A percentile compares a stretch with the other conserved stretches of the same genome.
phyloP scores from a whole-genome alignment of 208 protist genomes.

The Angomonas deanei region DNA sequence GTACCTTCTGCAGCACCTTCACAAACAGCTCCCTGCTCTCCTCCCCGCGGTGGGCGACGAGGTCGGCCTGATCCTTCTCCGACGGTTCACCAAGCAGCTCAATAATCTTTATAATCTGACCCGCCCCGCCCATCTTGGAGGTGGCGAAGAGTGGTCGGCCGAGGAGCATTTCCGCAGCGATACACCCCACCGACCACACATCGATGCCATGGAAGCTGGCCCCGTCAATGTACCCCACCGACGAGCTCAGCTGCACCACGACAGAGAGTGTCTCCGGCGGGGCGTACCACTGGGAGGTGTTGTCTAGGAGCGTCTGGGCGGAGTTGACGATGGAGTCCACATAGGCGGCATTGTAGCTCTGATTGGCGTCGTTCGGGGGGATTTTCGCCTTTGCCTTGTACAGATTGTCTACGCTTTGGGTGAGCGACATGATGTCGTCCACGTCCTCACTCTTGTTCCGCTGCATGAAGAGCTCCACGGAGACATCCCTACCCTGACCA shows the following conservation, averaged over 20 bases:
- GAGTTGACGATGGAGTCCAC: slow-evolving; percentile 15
- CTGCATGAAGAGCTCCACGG: slow-evolving; percentile 12
- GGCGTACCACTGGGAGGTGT: slow-evolving; percentile 95
- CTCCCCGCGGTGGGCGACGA: slow-evolving; percentile 55
- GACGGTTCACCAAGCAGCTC: slow-evolving; percentile 75
- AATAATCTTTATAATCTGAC: slow-evolving; percentile 92
- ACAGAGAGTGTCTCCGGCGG: slow-evolving; percentile 96
- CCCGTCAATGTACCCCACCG: slow-evolving; percentile 76
- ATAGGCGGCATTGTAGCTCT: background rate
- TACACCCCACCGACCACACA: slow-evolving; percentile 91
- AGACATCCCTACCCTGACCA: slow-evolving; percentile 92
- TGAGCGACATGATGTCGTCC: slow-evolving; percentile 14
- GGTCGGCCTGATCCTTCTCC: slow-evolving; percentile 61
- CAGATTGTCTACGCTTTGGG: background rate
- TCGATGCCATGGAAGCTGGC: slow-evolving; percentile 73
- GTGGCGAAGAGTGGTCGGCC: slow-evolving; percentile 81
- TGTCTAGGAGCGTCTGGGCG: slow-evolving; percentile 65
- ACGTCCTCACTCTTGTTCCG: slow-evolving; percentile 6
- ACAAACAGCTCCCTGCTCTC: slow-evolving; percentile 37
- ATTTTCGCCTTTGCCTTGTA: background rate
- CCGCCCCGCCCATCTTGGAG: slow-evolving; percentile 81
- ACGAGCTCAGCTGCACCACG: slow-evolving; percentile 29
- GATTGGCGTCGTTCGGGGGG: background rate
- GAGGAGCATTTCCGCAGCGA: slow-evolving; percentile 87
- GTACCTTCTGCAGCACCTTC: slow-evolving; percentile 16